Conservation (phyloP, 83 land plant species). For the Thuja plicata region DNA sequence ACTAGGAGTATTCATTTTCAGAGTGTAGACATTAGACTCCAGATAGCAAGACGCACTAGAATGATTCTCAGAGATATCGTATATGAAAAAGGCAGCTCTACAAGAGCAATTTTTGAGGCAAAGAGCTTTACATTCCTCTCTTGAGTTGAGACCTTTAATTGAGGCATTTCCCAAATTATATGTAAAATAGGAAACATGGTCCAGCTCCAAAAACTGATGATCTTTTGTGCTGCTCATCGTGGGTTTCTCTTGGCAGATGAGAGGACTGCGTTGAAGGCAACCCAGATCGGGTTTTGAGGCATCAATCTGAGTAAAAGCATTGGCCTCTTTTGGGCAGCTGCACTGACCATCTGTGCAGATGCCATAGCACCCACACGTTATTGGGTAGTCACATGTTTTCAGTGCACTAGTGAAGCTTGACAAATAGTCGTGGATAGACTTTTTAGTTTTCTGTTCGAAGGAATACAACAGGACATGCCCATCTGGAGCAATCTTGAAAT, state of each 20-base stretch:
- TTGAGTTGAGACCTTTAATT: background rate
- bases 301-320: background rate
- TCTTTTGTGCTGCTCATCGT: background rate
- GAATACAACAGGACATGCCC: background rate
- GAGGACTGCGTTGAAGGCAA: background rate
- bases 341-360: slow-evolving; percentile 34
- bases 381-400: slow-evolving; percentile 28
- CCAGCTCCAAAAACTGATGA: slow-evolving; percentile 19
- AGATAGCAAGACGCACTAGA: slow-evolving; percentile 28
- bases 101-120: slow-evolving; percentile 42
- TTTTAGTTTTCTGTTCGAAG: background rate
- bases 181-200: slow-evolving; percentile 19
- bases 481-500: background rate
- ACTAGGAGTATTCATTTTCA: background rate
- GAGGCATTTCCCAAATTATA: background rate
- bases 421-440: background rate
- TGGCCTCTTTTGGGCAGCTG: slow-evolving; percentile 24
- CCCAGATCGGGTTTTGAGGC: background rate
- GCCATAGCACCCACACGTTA: slow-evolving; percentile 39
- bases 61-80: background rate
- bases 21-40: background rate
- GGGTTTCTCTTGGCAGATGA: background rate
- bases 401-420: background rate
- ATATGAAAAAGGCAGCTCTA: slow-evolving; percentile 28
- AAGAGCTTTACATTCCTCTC: slow-evolving; percentile 23